A percentile compares a stretch with the other conserved stretches of the same genome.
phyloP scores from a whole-genome alignment of 805 yeast species.

The Clavispora santaluciae region DNA sequence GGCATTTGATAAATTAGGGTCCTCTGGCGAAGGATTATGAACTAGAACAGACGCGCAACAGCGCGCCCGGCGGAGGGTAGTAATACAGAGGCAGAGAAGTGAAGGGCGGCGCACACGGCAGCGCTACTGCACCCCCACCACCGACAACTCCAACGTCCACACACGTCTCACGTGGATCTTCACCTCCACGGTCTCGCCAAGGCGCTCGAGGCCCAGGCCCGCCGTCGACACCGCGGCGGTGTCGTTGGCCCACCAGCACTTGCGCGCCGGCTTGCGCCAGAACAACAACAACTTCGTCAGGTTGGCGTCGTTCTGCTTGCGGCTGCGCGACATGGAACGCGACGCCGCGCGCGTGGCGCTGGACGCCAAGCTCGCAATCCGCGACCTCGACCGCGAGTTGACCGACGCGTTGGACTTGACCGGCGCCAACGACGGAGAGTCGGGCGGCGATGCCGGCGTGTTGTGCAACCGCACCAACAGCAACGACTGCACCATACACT shows the following conservation, averaged over 20 bases:
- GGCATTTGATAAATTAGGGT: too few relatives aligned
- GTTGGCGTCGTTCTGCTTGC: constrained; percentile 34
- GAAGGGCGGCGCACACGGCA: background rate
- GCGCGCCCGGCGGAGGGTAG: too few relatives aligned
- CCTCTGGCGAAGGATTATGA: too few relatives aligned
- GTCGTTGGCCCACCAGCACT: constrained; percentile 94
- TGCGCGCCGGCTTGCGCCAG: constrained; percentile 97
- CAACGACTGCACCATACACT: constrained; percentile 81
- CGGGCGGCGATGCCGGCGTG: constrained; percentile 35
- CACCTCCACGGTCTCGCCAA: constrained; percentile 34
- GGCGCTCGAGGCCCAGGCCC: constrained; percentile 17
- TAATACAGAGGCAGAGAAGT: background rate
- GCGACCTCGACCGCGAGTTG: constrained; percentile 34
- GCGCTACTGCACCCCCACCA: constrained; percentile 68
- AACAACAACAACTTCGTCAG: constrained; percentile 70
- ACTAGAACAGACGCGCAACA: too few relatives aligned
- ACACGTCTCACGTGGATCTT: constrained; percentile 86
- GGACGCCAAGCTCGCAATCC: constrained; percentile 57
- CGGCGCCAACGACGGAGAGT: constrained; percentile 39
- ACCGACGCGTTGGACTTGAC: constrained; percentile 39
- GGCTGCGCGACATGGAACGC: constrained; percentile 52
- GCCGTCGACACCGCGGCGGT: constrained; percentile 41
- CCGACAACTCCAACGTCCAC: constrained; percentile 93
- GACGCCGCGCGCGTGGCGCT: constrained; percentile 54
- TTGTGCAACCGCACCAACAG: constrained; percentile 59